phyloP scores from a whole-genome alignment of 73 alveolate genomes.

The Blepharisma stoltei region DNA sequence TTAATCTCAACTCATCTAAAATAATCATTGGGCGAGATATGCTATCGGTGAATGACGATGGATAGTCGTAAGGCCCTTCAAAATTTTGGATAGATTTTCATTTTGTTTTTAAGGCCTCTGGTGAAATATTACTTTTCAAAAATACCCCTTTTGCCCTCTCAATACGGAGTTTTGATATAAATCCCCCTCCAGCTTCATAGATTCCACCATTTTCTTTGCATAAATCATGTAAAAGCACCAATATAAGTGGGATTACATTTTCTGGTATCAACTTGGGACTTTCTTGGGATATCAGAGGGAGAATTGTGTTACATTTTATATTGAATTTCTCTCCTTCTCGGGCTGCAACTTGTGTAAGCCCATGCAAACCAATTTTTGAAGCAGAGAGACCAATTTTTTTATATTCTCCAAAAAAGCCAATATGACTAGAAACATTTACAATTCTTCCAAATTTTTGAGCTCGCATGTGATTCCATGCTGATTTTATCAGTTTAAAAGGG shows the following conservation, averaged over 20 bases:
- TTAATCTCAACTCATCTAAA: too few relatives aligned
- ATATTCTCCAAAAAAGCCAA: neutral
- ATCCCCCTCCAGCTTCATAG: neutral
- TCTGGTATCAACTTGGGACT: neutral
- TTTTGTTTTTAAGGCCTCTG: neutral
- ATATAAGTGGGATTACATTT: neutral
- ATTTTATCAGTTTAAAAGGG: neutral
- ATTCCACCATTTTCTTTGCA: constrained; percentile 11
- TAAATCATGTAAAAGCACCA: neutral
- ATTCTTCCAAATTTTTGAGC: neutral
- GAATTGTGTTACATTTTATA: neutral
- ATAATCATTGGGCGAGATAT: too few relatives aligned
- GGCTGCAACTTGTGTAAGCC: neutral
- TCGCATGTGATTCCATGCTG: constrained; percentile 5
- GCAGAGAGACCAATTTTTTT: neutral
- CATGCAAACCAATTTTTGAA: neutral
- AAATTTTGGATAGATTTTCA: neutral
- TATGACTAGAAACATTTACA: neutral
- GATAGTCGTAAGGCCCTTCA: neutral
- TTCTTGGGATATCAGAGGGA: neutral
- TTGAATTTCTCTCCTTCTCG: neutral
- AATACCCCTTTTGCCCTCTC: neutral
- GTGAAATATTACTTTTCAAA: neutral
- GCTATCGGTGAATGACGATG: neutral
- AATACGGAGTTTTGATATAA: neutral